These are phyloP conservation scores for Pichia sp. DNA, from an alignment of 1,139 yeast species.

Conservation along the genomic window DNA sequence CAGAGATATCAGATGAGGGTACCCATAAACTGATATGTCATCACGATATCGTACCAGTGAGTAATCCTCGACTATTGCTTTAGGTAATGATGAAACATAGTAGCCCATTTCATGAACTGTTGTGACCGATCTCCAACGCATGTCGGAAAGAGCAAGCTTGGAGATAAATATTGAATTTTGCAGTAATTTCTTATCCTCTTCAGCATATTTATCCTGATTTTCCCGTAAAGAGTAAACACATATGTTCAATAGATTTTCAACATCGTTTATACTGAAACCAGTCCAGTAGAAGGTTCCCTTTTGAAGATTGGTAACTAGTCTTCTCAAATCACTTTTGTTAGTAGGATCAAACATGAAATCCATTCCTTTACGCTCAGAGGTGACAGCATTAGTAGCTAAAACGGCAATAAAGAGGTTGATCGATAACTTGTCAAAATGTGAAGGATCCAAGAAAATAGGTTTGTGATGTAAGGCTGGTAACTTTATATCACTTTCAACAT, in stretches of 20 bases:
- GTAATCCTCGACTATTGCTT: slow-evolving; percentile 37
- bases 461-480: slow-evolving; percentile 58
- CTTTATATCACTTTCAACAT: slow-evolving; percentile 50
- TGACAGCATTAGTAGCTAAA: slow-evolving; percentile 66
- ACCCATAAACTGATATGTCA: slow-evolving; percentile 46
- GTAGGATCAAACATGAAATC: slow-evolving; percentile 69
- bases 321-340: slow-evolving; percentile 49
- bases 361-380: slow-evolving; percentile 60
- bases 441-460: slow-evolving; percentile 55
- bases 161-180: slow-evolving; percentile 42
- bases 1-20: slow-evolving; percentile 52
- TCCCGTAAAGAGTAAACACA: slow-evolving; percentile 45
- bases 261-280: slow-evolving; percentile 56
- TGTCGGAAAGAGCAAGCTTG: slow-evolving; percentile 44
- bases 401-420: slow-evolving; percentile 64
- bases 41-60: slow-evolving; percentile 40
- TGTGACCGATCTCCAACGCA: slow-evolving; percentile 54
- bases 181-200: slow-evolving; percentile 40
- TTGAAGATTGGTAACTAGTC: slow-evolving; percentile 57
- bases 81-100: slow-evolving; percentile 44
- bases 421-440: slow-evolving; percentile 56
- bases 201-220: slow-evolving; percentile 32
- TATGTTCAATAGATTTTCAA: slow-evolving; percentile 48
- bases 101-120: slow-evolving; percentile 62
- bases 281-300: slow-evolving; percentile 73